Evolutionary conservation across 129 eudicot genomes (phyloP).

Genomic region (Lactuca sativa): DNA sequence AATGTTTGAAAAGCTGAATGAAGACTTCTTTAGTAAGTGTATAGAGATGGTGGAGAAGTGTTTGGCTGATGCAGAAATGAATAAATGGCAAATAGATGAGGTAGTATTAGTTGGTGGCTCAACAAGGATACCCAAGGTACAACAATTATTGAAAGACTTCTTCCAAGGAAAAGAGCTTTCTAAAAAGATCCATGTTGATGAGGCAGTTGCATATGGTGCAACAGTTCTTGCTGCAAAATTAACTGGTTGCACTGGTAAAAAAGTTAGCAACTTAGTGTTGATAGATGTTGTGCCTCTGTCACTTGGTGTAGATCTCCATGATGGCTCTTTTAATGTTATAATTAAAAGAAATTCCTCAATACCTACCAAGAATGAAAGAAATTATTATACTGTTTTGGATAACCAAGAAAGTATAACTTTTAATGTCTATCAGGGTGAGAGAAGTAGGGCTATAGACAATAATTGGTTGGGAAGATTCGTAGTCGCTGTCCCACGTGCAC

Average conservation of each 20-base stretch:
- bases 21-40: no score
- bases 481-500: neutral
- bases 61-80: conserved; percentile 4
- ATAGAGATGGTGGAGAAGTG: neutral
- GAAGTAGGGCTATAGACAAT: conserved; percentile 4
- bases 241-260: no score
- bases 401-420: neutral
- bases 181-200: no score
- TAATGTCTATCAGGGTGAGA: conserved; percentile 22
- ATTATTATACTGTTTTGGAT: neutral
- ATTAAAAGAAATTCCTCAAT: conserved; percentile 15
- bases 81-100: neutral
- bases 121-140: conserved; percentile 17
- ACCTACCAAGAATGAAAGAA: neutral
- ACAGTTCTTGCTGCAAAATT: no score
- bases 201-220: no score
- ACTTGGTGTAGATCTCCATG: neutral
- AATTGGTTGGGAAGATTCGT: conserved; percentile 8
- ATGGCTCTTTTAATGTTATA: neutral
- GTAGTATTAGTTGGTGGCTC: conserved; percentile 17
- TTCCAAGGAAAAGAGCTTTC: no score
- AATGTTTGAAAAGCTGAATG: no score
- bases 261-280: no score
- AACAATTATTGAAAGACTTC: neutral
- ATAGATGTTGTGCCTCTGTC: neutral